Conservation (phyloP, 1,284 basidiomycete genomes). For the Neonothopanus nambi region DNA sequence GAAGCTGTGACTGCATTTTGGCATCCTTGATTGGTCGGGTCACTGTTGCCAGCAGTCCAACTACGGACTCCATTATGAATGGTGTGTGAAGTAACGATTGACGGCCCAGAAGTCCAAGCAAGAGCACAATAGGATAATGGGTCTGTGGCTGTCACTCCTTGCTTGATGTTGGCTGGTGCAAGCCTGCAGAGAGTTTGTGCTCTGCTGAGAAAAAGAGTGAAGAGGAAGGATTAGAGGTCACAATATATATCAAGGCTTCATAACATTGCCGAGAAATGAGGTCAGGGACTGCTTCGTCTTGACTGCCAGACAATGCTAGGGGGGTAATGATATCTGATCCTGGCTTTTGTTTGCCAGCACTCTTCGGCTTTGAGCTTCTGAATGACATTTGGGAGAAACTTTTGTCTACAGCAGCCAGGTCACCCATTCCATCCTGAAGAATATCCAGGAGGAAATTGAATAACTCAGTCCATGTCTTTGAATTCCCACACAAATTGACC, state of each 20-base stretch:
- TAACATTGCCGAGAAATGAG: conserved; percentile 91
- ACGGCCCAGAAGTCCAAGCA: conserved; percentile 85
- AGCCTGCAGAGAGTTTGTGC: conserved; percentile 80
- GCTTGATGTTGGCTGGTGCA: conserved; percentile 67
- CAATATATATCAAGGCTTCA: conserved; percentile 86
- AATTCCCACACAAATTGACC: conserved; percentile 94
- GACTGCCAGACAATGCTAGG: conserved; percentile 60
- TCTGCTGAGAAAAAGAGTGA: conserved; percentile 93
- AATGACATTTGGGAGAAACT: conserved; percentile 93
- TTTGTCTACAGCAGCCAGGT: conserved; percentile 89
- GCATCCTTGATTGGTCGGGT: conserved; percentile 76
- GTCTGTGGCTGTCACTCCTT: conserved; percentile 87
- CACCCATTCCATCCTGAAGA: conserved; percentile 92
- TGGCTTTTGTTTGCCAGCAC: conserved; percentile 68
- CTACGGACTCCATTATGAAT: conserved; percentile 89
- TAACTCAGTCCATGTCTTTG: conserved; percentile 87
- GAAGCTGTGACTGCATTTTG: conserved; percentile 35
- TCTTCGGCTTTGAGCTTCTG: conserved; percentile 61
- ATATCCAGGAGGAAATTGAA: conserved; percentile 92
- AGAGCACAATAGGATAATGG: conserved; percentile 87
- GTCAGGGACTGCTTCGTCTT: conserved; percentile 85
- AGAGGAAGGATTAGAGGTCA: conserved; percentile 78
- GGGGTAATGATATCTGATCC: conserved; percentile 52
- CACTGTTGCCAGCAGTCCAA: conserved; percentile 81
- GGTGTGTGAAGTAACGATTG: conserved; percentile 83